Evolutionary conservation across 768 basidiomycete species (phyloP).

Genomic region (Lepiota subincarnata): DNA sequence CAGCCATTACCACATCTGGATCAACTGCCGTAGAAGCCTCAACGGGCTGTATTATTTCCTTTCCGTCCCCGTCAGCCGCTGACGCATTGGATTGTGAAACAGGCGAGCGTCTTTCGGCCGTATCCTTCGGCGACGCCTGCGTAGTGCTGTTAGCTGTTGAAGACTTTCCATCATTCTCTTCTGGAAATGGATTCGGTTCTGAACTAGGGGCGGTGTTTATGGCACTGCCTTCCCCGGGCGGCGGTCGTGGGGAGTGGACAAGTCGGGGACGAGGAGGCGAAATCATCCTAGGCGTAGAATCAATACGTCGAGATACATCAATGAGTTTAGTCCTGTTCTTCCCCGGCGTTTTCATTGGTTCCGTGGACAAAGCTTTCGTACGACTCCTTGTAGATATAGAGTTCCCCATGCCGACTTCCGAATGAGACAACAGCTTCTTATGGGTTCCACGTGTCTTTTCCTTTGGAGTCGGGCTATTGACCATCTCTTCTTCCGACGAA

Average conservation of each 20-base stretch:
- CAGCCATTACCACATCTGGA: background rate
- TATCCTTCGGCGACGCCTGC: background rate
- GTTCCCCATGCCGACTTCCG: background rate
- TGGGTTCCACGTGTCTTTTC: background rate
- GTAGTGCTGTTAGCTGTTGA: background rate
- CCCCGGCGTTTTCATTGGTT: conserved; percentile 3
- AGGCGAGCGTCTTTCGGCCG: background rate
- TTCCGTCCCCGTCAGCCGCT: background rate
- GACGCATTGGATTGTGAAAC: background rate
- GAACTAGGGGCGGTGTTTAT: background rate
- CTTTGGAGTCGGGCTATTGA: background rate
- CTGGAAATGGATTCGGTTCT: background rate
- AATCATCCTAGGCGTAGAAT: conserved; percentile 19
- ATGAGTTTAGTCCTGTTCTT: conserved; percentile 2
- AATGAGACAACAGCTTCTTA: background rate
- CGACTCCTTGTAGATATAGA: conserved; percentile 8
- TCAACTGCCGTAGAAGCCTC: background rate
- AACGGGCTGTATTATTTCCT: background rate
- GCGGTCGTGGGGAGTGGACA: background rate
- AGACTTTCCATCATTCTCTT: background rate
- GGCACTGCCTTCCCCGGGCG: background rate
- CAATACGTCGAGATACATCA: background rate
- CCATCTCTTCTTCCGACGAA: background rate
- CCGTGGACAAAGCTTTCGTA: background rate
- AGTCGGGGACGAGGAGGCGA: conserved; percentile 18